Evolutionary conservation across 1,284 basidiomycete species (phyloP).

Genomic region (Apiotrichum porosum): DNA sequence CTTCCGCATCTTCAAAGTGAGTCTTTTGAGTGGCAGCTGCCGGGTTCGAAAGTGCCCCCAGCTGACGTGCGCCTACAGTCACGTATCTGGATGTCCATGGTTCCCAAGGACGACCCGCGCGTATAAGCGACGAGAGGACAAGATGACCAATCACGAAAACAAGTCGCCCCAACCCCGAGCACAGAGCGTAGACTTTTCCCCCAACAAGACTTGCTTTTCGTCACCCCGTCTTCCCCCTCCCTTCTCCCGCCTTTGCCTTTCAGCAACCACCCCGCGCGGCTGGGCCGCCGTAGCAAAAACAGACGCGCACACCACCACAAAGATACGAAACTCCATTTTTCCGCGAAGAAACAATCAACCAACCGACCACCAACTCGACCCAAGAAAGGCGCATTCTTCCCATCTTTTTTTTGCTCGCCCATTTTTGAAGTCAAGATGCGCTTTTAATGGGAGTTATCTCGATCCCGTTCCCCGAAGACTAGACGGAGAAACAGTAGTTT

Average conservation of each 20-base stretch:
- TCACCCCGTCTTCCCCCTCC: background rate
- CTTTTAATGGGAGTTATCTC: too few relatives aligned
- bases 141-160: background rate
- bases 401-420: background rate
- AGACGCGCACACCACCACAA: background rate
- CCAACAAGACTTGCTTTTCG: slow-evolving; percentile 10
- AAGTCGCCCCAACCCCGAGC: slow-evolving; percentile 1
- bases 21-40: background rate
- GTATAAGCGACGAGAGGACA: background rate
- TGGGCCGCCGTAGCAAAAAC: too few relatives aligned
- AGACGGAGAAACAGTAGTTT: slow-evolving; percentile 1
- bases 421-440: too few relatives aligned
- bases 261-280: background rate
- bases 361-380: background rate
- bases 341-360: too few relatives aligned
- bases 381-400: background rate
- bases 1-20: slow-evolving; percentile 45
- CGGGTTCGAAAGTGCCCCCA: background rate
- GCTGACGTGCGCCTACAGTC: slow-evolving; percentile 18
- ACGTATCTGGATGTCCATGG: slow-evolving; percentile 46
- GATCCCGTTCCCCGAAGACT: background rate
- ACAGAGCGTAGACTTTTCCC: slow-evolving; percentile 13
- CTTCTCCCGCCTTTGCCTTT: background rate
- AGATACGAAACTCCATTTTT: too few relatives aligned
- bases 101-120: slow-evolving; percentile 34